Evolutionary conservation across 129 eudicot species (phyloP), one percentile per base, ranked within the genome.

Genomic region (Arctium lappa): DNA sequence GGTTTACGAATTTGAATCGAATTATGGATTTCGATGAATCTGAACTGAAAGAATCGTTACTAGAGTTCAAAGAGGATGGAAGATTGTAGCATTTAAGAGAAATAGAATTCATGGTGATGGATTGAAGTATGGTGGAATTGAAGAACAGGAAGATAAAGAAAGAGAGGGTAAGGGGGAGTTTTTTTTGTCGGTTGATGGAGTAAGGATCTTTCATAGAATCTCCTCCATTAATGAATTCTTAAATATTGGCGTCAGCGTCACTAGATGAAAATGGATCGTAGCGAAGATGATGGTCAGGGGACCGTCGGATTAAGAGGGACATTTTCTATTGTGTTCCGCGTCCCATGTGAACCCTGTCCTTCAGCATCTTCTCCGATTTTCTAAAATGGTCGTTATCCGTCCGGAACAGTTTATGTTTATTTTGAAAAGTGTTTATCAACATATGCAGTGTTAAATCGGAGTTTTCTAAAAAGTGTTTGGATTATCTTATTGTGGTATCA

Each of bases 51-150:
- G 73, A 74, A 39, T 34, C 80, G 53, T 40, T 42, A 31, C 1
- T 48, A 2, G 37, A 8, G 75, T 16, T 73, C 83, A 78, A 78
- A 72, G 85, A 38, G 29, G 82, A 69, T 44, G 83, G 85, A 60
- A 40, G 33, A 76, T 68, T 74, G 72, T 72, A 76, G 76, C 75
- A 88, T 77, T 72, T 79, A 44, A 89, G 76, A 81, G 84, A 88
- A 62, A 82, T 13, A 65, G 92, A 84, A 66, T 82, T 81, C 94
- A 90, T 90, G 65, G 42, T 37, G 22, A 56, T 56, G 16, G 37
- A 74, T 75, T 16, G 27, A 13, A 10, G 79, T 29, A 48, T 33
- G 69, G 44, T 16, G 4, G 75, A 72, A 73, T 37, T 50, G 40
- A 68, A 12, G 73, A 73, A 73, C 60, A 73, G 30, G 13, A 34